Evolutionary conservation across 208 protist species (phyloP).

Genomic region (Tritrichomonas musculus): DNA sequence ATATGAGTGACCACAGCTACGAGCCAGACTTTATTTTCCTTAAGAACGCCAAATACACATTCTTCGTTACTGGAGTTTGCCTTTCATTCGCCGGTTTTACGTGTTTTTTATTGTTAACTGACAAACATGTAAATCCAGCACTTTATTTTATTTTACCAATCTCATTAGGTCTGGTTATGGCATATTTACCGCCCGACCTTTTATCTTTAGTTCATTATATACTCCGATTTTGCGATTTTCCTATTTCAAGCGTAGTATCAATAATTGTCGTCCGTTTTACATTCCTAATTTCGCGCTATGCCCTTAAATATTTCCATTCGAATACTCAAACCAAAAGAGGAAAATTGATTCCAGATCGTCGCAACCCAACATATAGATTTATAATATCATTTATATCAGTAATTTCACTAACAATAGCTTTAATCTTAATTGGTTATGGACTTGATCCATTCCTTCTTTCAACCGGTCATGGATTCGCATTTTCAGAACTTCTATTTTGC

Average conservation of each 20-base stretch:
- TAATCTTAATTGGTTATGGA: neutral
- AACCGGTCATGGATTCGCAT: neutral
- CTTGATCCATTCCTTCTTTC: neutral
- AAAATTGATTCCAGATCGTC: neutral
- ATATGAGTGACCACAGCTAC: neutral
- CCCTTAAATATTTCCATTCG: neutral
- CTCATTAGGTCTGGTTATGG: neutral
- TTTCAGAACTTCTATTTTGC: neutral
- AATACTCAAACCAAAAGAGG: neutral
- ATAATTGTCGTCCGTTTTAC: neutral
- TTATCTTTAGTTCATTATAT: neutral
- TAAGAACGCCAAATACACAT: neutral
- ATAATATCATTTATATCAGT: neutral
- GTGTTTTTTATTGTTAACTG: neutral
- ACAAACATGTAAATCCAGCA: neutral
- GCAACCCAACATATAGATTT: neutral
- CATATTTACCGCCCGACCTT: neutral
- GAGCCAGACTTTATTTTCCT: neutral
- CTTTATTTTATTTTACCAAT: neutral
- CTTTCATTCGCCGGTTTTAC: neutral
- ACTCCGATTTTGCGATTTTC: neutral
- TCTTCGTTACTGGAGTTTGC: neutral
- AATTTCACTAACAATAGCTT: neutral
- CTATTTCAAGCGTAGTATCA: neutral
- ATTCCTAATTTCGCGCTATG: neutral